Evolutionary conservation across 257 asterid genomes (phyloP), one percentile per base, ranked within the genome.

Genomic region (Forsythia viridissima): DNA sequence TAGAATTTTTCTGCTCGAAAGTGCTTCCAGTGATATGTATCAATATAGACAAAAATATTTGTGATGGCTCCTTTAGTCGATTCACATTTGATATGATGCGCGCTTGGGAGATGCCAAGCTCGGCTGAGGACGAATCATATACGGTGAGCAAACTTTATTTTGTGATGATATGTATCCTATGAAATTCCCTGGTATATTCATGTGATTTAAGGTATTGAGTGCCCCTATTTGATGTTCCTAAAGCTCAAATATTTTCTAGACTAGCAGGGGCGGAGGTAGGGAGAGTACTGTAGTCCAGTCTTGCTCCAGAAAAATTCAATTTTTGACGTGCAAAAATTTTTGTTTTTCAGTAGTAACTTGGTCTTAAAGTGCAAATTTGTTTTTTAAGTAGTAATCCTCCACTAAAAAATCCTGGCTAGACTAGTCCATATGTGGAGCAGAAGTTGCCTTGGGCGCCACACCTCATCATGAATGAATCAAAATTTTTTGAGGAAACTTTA

Each of bases 71-170:
- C 15, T 90, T 89, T 71, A 89, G 91, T 69, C 92, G 95, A n/a
- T 88, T 89, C 88, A 91, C 98, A 2, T 93, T 93, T 7, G 92
- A 94, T 80, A 91, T 93, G 97, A 94, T 94, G 98, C 90, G 92
- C 42, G 99, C 99, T 71, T 94, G 97, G 99, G 94, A 94, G 78
- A 80, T 15, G 72, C 96, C 98, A 5, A 85, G 76, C 83, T 81
- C 88, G 3, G 59, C 72, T 9, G 89, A 88, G 1, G 91, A 91
- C 87, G 88, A 88, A 82, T 84, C 91, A 6, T 77, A 67, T 43
- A 36, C 36, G 13, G 98, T 92, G 52, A 82, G 89, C 44, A 7
- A 6, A 38, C 41, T 48, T n/a, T 38, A 8, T 37, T 76, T 13
- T 41, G 66, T 4, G 63, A 24, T 11, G 5, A 21, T 66, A 3